Conservation (phyloP, 208 protist species). For the Crithidia acanthocephali region DNA sequence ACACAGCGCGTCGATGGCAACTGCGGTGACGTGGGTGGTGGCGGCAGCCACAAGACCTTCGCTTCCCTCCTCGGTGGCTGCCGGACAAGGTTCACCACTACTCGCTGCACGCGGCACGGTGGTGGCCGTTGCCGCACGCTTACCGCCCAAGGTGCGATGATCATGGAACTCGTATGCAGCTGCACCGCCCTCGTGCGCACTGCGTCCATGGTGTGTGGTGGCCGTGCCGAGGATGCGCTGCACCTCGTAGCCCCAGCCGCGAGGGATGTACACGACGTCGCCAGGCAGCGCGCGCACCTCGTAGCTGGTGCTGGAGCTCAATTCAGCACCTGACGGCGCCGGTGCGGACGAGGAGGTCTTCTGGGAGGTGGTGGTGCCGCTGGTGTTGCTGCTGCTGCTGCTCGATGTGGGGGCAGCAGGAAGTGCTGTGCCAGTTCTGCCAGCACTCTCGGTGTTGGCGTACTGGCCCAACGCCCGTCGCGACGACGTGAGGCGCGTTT, state of each 20-base stretch:
- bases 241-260: slow-evolving; percentile 63
- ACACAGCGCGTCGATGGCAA: slow-evolving; percentile 65
- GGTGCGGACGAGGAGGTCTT: not conserved
- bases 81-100: no score
- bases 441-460: slow-evolving; percentile 40
- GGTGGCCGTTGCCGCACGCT: not conserved
- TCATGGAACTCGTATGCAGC: slow-evolving; percentile 11
- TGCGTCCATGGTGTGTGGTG: slow-evolving; percentile 22
- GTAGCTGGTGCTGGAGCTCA: slow-evolving; percentile 30
- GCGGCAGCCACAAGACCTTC: not conserved
- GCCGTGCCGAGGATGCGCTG: slow-evolving; percentile 66
- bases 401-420: no score
- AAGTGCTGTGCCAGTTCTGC: slow-evolving; percentile 19
- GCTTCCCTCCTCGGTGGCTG: not conserved
- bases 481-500: slow-evolving; percentile 35
- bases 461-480: slow-evolving; percentile 38
- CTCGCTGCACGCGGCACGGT: no score
- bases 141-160: slow-evolving; percentile 13
- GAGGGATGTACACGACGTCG: slow-evolving; percentile 82
- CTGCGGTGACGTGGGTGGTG: not conserved
- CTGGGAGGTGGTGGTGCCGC: not conserved
- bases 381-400: no score
- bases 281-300: slow-evolving; percentile 80
- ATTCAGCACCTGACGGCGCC: not conserved
- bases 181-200: not conserved